phyloP scores from a whole-genome alignment of 2,329 filamentous ascomycete genomes.

The Pseudovirgaria hyperparasitica region DNA sequence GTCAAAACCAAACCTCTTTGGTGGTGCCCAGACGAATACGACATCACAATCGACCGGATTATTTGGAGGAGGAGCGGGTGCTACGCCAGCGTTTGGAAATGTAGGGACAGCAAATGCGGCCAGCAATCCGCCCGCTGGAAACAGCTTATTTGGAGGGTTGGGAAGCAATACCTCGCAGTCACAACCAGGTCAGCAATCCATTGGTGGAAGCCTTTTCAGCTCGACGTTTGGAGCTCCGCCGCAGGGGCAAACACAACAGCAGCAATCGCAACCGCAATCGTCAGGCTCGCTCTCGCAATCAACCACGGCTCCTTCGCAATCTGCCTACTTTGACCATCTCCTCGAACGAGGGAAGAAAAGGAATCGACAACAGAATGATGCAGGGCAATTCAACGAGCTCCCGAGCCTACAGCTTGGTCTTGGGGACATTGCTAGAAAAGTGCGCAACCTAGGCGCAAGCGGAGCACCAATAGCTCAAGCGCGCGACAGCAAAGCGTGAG shows the following conservation, averaged over 20 bases:
- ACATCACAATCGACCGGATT: too few species aligned
- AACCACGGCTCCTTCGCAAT: constrained; percentile 26
- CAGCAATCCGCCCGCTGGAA: constrained; percentile 14
- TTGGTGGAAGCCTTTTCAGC: constrained; percentile 16
- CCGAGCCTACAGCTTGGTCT: constrained; percentile 84
- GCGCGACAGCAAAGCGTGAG: constrained; percentile 39
- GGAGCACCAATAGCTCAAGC: constrained; percentile 44
- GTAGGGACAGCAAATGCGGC: constrained; percentile 1
- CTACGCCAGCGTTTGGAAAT: too few species aligned
- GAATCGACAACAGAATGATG: constrained; percentile 51
- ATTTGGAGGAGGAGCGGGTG: too few species aligned
- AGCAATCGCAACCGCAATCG: constrained; percentile 16
- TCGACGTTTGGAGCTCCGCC: constrained; percentile 14
- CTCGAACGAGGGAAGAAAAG: constrained; percentile 55
- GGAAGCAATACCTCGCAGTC: neutral
- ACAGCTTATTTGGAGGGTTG: constrained; percentile 9
- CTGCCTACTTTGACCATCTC: constrained; percentile 52
- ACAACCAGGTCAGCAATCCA: constrained; percentile 3
- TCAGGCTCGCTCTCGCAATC: constrained; percentile 21
- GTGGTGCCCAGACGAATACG: too few species aligned
- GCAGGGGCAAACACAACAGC: constrained; percentile 7
- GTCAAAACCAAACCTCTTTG: too few species aligned
- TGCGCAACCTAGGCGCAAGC: constrained; percentile 64
- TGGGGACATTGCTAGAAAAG: constrained; percentile 69
- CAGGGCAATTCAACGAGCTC: constrained; percentile 55